Evolutionary conservation across 2,329 filamentous ascomycete genomes (phyloP).

Genomic region (Beauveria medogensis): DNA sequence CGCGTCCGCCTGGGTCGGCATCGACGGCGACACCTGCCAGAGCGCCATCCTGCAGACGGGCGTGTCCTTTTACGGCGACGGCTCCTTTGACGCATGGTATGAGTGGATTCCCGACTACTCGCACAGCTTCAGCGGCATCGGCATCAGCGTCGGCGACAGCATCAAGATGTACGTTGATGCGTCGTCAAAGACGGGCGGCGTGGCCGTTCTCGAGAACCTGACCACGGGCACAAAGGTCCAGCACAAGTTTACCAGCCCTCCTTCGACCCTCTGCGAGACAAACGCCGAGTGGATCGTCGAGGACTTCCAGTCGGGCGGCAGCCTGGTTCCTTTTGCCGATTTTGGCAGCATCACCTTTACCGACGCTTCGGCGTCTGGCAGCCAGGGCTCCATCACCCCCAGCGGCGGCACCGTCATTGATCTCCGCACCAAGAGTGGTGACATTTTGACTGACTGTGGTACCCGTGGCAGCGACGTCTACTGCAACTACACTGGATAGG

Average conservation of each 20-base stretch:
- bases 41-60: slow-evolving; percentile 31
- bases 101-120: slow-evolving; percentile 33
- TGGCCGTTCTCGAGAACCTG: slow-evolving; percentile 30
- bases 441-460: slow-evolving; percentile 4
- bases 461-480: neutral
- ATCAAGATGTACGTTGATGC: slow-evolving; percentile 18
- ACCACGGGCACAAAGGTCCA: slow-evolving; percentile 40
- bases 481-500: slow-evolving; percentile 5
- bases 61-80: slow-evolving; percentile 28
- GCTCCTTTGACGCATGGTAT: slow-evolving; percentile 30
- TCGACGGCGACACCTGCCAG: slow-evolving; percentile 30
- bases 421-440: neutral
- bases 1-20: slow-evolving; percentile 33
- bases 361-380: slow-evolving; percentile 3
- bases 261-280: slow-evolving; percentile 34
- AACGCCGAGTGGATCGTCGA: slow-evolving; percentile 56
- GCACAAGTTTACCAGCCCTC: slow-evolving; percentile 33
- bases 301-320: slow-evolving; percentile 17
- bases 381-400: slow-evolving; percentile 21
- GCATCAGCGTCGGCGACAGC: slow-evolving; percentile 16
- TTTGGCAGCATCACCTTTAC: slow-evolving; percentile 10
- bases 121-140: slow-evolving; percentile 25
- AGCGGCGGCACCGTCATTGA: neutral
- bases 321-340: slow-evolving; percentile 1
- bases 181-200: slow-evolving; percentile 13